These are phyloP conservation scores for Podila horticola DNA, from an alignment of 192 early-diverging fungal species.

Conservation along the genomic window DNA sequence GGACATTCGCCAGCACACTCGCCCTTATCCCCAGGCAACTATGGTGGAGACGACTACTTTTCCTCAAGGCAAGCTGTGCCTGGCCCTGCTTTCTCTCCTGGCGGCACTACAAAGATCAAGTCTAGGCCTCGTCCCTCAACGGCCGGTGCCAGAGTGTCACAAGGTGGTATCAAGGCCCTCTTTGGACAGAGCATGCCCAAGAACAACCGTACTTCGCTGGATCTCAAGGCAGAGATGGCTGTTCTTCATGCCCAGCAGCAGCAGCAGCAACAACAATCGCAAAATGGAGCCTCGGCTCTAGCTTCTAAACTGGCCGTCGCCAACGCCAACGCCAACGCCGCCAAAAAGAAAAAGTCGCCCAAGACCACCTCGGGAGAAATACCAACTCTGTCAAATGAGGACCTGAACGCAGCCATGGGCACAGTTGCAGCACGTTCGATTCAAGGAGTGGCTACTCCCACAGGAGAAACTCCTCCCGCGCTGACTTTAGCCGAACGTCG, in stretches of 20 bases:
- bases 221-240: constrained; percentile 26
- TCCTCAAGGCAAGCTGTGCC: constrained; percentile 15
- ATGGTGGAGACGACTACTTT: constrained; percentile 47
- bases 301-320: no score
- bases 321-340: background rate
- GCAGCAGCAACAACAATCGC: background rate
- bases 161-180: constrained; percentile 48
- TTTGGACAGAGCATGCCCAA: constrained; percentile 35
- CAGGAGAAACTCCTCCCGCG: constrained; percentile 10
- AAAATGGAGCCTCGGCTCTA: no score
- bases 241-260: constrained; percentile 4
- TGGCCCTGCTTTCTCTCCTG: constrained; percentile 37
- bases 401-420: background rate
- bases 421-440: background rate
- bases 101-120: constrained; percentile 43
- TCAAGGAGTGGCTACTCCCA: constrained; percentile 15
- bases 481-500: constrained; percentile 45
- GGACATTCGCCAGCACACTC: constrained; percentile 38
- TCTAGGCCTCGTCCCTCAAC: constrained; percentile 34
- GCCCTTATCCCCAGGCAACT: constrained; percentile 39
- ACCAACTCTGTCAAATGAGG: background rate
- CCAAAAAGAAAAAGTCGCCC: constrained; percentile 14
- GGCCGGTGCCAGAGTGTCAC: constrained; percentile 13
- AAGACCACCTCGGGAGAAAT: constrained; percentile 11
- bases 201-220: constrained; percentile 31